Percentiles rank a stretch among this genome's conserved stretches.
Conservation (phyloP, 2,329 filamentous ascomycete species). For the Cladophialophora exuberans region DNA sequence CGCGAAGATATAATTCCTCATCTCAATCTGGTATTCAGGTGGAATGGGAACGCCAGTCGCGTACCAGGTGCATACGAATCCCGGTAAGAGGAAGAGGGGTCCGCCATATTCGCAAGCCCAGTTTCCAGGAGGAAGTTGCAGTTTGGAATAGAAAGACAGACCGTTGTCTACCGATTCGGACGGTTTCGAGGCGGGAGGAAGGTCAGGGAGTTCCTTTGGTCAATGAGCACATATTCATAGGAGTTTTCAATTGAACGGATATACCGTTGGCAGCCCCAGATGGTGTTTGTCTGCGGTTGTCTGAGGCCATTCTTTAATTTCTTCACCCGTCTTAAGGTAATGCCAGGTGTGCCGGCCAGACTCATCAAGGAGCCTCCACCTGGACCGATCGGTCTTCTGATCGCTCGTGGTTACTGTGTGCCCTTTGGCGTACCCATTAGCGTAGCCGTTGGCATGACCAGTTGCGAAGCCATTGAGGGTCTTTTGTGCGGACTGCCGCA, state of each 20-base stretch:
- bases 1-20: conserved; percentile 88
- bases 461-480: conserved; percentile 2
- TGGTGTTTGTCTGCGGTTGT: conserved; percentile 86
- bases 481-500: conserved; percentile 17
- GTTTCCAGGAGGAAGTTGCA: conserved; percentile 86
- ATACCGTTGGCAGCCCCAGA: conserved; percentile 77
- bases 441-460: conserved; percentile 6
- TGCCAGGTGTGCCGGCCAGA: conserved; percentile 90
- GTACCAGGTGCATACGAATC: conserved; percentile 83
- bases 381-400: conserved; percentile 71
- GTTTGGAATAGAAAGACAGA: conserved; percentile 82
- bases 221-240: conserved; percentile 11
- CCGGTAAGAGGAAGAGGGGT: conserved; percentile 91
- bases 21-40: conserved; percentile 77
- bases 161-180: conserved; percentile 81
- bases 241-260: not conserved
- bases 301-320: conserved; percentile 79
- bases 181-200: conserved; percentile 71
- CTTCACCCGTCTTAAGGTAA: conserved; percentile 75
- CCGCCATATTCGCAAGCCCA: conserved; percentile 99
- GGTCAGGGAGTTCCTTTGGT: conserved; percentile 70
- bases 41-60: conserved; percentile 86
- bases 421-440: conserved; percentile 19
- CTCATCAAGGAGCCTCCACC: conserved; percentile 85
- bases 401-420: not conserved